Conservation (phyloP, 2,329 filamentous ascomycete genomes). For the Phaeosphaeriaceae sp. region DNA sequence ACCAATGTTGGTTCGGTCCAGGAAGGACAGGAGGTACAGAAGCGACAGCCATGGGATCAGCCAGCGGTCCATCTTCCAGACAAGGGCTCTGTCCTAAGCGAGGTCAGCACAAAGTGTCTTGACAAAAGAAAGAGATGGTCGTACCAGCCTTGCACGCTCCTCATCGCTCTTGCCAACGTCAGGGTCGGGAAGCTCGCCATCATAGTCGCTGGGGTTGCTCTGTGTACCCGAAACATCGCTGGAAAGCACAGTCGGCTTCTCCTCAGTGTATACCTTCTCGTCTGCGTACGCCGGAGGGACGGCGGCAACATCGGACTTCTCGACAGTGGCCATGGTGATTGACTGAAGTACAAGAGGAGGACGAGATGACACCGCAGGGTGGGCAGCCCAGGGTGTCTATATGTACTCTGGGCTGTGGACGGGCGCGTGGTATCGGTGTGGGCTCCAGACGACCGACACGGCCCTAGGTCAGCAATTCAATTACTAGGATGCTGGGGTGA, state of each 20-base stretch:
- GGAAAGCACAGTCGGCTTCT: slow-evolving; percentile 32
- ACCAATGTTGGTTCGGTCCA: slow-evolving; percentile 48
- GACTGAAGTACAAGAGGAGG: slow-evolving; percentile 26
- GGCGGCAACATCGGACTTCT: slow-evolving; percentile 3
- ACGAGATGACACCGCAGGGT: slow-evolving; percentile 9
- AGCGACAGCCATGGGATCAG: slow-evolving; percentile 52
- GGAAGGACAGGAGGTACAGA: slow-evolving; percentile 52
- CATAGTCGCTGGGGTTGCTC: slow-evolving; percentile 30
- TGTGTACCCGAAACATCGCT: slow-evolving; percentile 40
- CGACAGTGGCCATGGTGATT: slow-evolving; percentile 38
- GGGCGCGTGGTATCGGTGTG: slow-evolving; percentile 2
- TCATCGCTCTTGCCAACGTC: slow-evolving; percentile 44
- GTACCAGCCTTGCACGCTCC: slow-evolving; percentile 45
- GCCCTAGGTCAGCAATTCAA: slow-evolving; percentile 4
- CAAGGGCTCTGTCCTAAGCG: slow-evolving; percentile 43
- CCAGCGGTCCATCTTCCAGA: slow-evolving; percentile 53
- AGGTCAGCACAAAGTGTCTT: slow-evolving; percentile 19
- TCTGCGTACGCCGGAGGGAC: slow-evolving; percentile 20
- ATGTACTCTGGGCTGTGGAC: slow-evolving; percentile 29
- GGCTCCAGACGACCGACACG: slow-evolving; percentile 12
- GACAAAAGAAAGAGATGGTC: slow-evolving; percentile 7
- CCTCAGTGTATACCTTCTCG: slow-evolving; percentile 29
- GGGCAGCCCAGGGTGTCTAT: slow-evolving; percentile 37
- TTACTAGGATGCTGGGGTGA: slow-evolving; percentile 19
- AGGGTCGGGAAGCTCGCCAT: slow-evolving; percentile 46